Evolutionary conservation across 2,329 filamentous ascomycete genomes (phyloP), one percentile per base, ranked within the genome.

Genomic region (Aureobasidium subglaciale): DNA sequence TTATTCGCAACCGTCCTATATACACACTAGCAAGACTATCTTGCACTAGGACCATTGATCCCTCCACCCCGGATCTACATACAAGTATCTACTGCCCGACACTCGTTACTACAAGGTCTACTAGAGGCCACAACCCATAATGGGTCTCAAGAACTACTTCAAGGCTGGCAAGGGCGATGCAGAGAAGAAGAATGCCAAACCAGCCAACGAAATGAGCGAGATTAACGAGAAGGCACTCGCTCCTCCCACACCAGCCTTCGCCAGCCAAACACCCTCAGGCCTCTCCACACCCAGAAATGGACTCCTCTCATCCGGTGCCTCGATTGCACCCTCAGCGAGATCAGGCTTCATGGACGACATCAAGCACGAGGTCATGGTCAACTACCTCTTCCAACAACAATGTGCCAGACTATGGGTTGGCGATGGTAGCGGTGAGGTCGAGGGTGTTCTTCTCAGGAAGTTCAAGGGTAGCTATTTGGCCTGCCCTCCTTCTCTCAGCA

Each of bases 321-420:
- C 81, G 0, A 66, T 79, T 20, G 46, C 60, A 34, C 56, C 56
- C 11, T 63, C 62, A 9, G 27, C 46, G 9, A 58, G 55, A 40
- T 56, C 58, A 16, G 50, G 45, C 2, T 59, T 85, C 58, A 69
- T 87, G 10, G 84, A 88, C 58, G 85, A 88, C 59, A 86, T 89
- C 70, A 88, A 86, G 70, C 84, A 89, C 65, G 87, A 90, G 69
- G 85, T 90, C 59, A 90, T 90, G 86, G 86, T 88, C 58, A 90
- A 88, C 71, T 89, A 88, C 67, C 75, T 91, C 24, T 89, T 89
- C 70, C 87, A 90, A 68, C 86, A 90, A 67, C 86, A 90, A 71
- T 89, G 85, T 65, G 80, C 81, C 11, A 80, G 83, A 59, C 77
- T 89, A 30, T 90, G 87, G 87, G 83, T 90, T 18, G 82, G 81